Conservation (phyloP, 768 basidiomycete species). For the Lactarius hatsudake region DNA sequence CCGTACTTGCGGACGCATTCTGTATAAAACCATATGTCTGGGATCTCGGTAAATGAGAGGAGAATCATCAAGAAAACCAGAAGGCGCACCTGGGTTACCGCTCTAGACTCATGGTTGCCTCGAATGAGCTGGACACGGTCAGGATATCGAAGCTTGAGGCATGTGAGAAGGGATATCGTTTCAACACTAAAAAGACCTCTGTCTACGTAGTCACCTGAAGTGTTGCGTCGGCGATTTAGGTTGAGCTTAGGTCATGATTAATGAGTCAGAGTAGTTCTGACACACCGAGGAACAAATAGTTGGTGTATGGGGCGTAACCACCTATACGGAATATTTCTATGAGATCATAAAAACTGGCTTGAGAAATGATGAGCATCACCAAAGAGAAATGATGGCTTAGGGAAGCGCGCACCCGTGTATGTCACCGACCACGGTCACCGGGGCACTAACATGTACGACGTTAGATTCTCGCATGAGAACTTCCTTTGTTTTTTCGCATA, state of each 20-base stretch:
- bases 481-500: slow-evolving; percentile 99
- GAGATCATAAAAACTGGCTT: slow-evolving; percentile 99
- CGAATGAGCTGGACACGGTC: slow-evolving; percentile 95
- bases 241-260: slow-evolving; percentile 8
- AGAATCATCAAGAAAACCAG: slow-evolving; percentile 10
- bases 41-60: slow-evolving; percentile 4
- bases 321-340: slow-evolving; percentile 99
- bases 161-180: slow-evolving; percentile 95
- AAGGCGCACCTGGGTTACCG: slow-evolving; percentile 90
- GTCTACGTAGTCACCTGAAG: slow-evolving; percentile 94
- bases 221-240: background rate
- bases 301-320: slow-evolving; percentile 93
- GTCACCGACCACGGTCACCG: slow-evolving; percentile 98
- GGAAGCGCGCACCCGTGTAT: slow-evolving; percentile 84
- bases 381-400: slow-evolving; percentile 23
- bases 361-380: slow-evolving; percentile 37
- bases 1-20: slow-evolving; percentile 98
- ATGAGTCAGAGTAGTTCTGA: slow-evolving; percentile 25
- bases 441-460: slow-evolving; percentile 94
- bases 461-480: slow-evolving; percentile 99
- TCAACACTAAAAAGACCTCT: slow-evolving; percentile 97
- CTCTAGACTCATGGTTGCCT: slow-evolving; percentile 96
- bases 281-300: slow-evolving; percentile 96
- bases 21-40: slow-evolving; percentile 98
- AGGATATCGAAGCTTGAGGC: slow-evolving; percentile 94